phyloP scores from a whole-genome alignment of 768 basidiomycete genomes.

The Leccinum olivaceopallidum region DNA sequence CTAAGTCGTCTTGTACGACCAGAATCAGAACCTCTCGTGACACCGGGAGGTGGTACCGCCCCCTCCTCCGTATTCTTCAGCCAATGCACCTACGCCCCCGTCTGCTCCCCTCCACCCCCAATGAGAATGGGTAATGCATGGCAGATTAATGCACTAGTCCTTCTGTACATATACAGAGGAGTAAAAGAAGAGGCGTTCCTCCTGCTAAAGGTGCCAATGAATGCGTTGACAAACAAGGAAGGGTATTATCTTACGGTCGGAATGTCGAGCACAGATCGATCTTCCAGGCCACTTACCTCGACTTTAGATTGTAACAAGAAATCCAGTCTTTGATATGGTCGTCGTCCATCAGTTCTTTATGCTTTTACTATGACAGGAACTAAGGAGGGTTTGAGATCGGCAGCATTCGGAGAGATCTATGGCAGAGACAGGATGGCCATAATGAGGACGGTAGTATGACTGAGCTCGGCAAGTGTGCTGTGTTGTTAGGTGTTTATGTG shows the following conservation, averaged over 20 bases:
- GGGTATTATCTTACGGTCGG: constrained; percentile 33
- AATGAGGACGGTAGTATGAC: constrained; percentile 43
- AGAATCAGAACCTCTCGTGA: constrained; percentile 25
- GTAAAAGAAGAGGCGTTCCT: constrained; percentile 53
- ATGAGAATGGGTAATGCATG: constrained; percentile 13
- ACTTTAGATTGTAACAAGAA: constrained; percentile 48
- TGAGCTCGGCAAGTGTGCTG: constrained; percentile 52
- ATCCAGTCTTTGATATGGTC: constrained; percentile 50
- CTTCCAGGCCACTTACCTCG: constrained; percentile 51
- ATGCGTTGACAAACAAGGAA: not conserved
- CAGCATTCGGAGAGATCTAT: constrained; percentile 45
- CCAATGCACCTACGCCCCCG: constrained; percentile 7
- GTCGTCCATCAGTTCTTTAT: constrained; percentile 36
- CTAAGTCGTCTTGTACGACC: constrained; percentile 57
- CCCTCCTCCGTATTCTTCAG: constrained; percentile 27
- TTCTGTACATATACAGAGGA: constrained; percentile 57
- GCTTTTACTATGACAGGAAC: constrained; percentile 16
- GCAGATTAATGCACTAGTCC: constrained; percentile 45
- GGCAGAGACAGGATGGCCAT: constrained; percentile 47
- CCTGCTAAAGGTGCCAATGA: constrained; percentile 38
- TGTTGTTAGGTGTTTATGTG: constrained; percentile 43
- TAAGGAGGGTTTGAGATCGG: not conserved
- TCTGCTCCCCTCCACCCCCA: constrained; percentile 19
- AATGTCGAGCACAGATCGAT: constrained; percentile 36
- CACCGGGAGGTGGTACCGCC: constrained; percentile 22